phyloP scores from a whole-genome alignment of 2,329 filamentous ascomycete genomes.

The Microcyclospora pomicola region DNA sequence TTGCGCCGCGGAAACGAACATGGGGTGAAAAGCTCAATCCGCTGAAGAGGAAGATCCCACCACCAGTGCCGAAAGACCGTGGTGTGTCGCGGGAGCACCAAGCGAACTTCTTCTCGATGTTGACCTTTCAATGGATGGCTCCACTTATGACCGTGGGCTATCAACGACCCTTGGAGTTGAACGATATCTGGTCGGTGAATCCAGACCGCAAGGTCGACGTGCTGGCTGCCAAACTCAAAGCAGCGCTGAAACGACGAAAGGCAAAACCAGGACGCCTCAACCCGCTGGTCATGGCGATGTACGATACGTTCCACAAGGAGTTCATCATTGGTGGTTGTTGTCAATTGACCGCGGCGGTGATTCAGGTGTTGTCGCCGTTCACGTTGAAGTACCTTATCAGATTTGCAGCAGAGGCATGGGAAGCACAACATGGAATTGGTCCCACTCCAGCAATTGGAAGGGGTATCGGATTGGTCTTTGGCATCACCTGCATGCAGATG shows the following conservation, averaged over 20 bases:
- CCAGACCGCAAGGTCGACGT: conserved; percentile 60
- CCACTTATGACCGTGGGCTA: conserved; percentile 79
- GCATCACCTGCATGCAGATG: conserved; percentile 74
- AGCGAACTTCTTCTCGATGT: conserved; percentile 57
- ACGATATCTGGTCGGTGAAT: conserved; percentile 83
- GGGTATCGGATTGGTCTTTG: conserved; percentile 72
- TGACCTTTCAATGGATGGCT: conserved; percentile 84
- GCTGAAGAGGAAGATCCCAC: conserved; percentile 34
- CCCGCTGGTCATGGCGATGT: conserved; percentile 65
- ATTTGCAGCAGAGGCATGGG: conserved; percentile 69
- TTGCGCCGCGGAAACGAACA: conserved; percentile 32
- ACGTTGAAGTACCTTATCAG: conserved; percentile 73
- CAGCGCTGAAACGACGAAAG: conserved; percentile 55
- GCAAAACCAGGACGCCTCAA: conserved; percentile 47
- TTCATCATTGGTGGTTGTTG: conserved; percentile 75
- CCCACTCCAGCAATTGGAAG: conserved; percentile 54
- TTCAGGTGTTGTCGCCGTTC: conserved; percentile 72
- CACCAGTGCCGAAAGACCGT: conserved; percentile 43
- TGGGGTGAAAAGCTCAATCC: conserved; percentile 47
- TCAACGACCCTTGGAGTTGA: conserved; percentile 64
- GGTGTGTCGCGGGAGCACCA: conserved; percentile 52
- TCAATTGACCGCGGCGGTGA: conserved; percentile 55
- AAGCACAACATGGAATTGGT: conserved; percentile 36
- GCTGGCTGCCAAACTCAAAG: conserved; percentile 52
- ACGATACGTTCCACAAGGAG: conserved; percentile 74